Percentiles rank a stretch among this genome's conserved stretches.
Conservation (phyloP, 1,284 basidiomycete species). For the Ceratobasidium sp. region DNA sequence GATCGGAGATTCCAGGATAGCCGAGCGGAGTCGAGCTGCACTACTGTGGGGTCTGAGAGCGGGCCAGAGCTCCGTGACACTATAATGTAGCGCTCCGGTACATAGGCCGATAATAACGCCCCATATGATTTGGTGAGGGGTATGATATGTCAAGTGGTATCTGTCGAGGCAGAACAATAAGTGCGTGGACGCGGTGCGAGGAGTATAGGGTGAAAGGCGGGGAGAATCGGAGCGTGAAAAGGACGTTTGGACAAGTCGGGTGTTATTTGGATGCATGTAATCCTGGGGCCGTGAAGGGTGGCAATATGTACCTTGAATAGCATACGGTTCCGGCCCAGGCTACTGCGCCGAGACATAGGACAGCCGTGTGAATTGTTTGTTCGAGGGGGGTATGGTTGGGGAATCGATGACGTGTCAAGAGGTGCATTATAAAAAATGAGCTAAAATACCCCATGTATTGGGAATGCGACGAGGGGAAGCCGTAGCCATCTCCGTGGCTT, state of each 20-base stretch:
- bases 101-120: constrained; percentile 75
- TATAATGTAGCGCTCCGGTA: constrained; percentile 72
- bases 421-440: constrained; percentile 79
- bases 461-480: constrained; percentile 89
- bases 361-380: constrained; percentile 62
- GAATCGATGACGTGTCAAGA: constrained; percentile 78
- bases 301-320: constrained; percentile 76
- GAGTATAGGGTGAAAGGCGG: background rate
- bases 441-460: constrained; percentile 91
- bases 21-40: constrained; percentile 65
- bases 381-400: constrained; percentile 60
- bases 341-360: constrained; percentile 67
- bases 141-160: constrained; percentile 80
- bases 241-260: background rate
- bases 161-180: constrained; percentile 59
- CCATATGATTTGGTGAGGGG: constrained; percentile 76
- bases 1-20: constrained; percentile 70
- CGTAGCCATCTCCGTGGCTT: constrained; percentile 79
- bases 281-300: background rate
- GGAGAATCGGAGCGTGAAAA: background rate
- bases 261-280: constrained; percentile 8
- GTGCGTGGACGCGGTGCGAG: background rate
- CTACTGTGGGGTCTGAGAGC: constrained; percentile 65
- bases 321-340: constrained; percentile 75
- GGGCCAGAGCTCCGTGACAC: constrained; percentile 73